Conservation (phyloP, 768 basidiomycete species). For the Cyclocybe aegerita region DNA sequence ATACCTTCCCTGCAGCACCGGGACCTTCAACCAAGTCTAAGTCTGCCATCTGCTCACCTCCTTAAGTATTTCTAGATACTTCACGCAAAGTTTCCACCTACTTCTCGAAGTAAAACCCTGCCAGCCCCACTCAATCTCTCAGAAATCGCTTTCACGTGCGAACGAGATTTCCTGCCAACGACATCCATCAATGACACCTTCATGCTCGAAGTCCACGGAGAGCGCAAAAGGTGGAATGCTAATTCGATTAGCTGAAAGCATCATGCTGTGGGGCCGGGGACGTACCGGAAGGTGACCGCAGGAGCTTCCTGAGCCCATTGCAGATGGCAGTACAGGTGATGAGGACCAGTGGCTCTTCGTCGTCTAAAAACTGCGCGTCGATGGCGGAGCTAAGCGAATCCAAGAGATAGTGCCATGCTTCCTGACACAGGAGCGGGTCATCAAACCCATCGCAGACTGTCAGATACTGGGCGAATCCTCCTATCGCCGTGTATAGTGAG, state of each 20-base stretch:
- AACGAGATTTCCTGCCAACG: constrained; percentile 8
- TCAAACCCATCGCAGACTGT: constrained; percentile 19
- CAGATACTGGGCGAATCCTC: constrained; percentile 18
- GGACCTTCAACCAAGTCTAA: too few species aligned
- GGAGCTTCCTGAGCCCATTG: constrained; percentile 41
- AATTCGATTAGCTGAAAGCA: not conserved
- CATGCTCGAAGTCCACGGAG: constrained; percentile 55
- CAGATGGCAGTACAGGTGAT: constrained; percentile 51
- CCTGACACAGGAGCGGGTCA: constrained; percentile 41
- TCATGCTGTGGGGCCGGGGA: too few species aligned
- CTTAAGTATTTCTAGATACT: not conserved
- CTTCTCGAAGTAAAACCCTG: constrained; percentile 14
- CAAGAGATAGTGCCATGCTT: constrained; percentile 56
- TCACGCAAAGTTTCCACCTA: constrained; percentile 6
- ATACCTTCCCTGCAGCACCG: not conserved
- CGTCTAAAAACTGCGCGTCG: constrained; percentile 40
- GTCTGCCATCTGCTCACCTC: not conserved
- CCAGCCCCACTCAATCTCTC: constrained; percentile 25
- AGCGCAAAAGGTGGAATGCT: constrained; percentile 17
- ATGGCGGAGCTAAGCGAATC: constrained; percentile 49
- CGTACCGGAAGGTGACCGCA: constrained; percentile 13
- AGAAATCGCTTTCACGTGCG: constrained; percentile 29
- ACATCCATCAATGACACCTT: constrained; percentile 35
- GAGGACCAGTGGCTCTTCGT: constrained; percentile 51
- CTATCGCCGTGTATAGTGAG: constrained; percentile 4